Evolutionary conservation across 2,329 filamentous ascomycete genomes (phyloP), one percentile per base, ranked within the genome.

Genomic region (Tolypocladium tropicale): DNA sequence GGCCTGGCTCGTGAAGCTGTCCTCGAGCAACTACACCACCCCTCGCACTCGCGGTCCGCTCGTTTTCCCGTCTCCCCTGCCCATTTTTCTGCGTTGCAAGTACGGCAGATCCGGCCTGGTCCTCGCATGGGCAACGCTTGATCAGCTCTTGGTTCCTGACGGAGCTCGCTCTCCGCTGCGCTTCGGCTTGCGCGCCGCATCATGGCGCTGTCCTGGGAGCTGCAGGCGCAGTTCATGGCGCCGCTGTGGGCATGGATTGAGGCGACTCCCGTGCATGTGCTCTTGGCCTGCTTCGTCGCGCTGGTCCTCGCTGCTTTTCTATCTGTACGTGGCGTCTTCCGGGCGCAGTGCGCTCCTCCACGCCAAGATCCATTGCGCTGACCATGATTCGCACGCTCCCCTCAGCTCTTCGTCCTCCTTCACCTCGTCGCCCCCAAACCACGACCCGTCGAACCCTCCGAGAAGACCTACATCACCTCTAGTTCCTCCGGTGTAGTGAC

Each of bases 381-480:
- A 62, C 53, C 33, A 54, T 33, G n/a, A 2, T 18, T 50, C 18
- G 4, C 36, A 55, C 28, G 25, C 41, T 14, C 39, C 39, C 16
- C 37, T 28, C 56, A 75, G 73, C 67, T 85, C 65, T 92, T 88
- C 67, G 66, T 83, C 53, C 73, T 85, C 58, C 81, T 96, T 52
- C 84, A 84, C 67, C 70, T 90, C 57, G 78, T 95, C 68, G 92
- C 92, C 10, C 92, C 92, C 18, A 83, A 85, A 53, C 94, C 94
- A 11, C 88, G 94, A 56, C 74, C 78, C 28, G 81, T 89, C 2
- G 77, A 85, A 36, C 78, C 82, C 4, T 90, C 89, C 34, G 94
- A 99, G 70, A 96, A 94, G 75, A 84, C 80, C 39, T 99, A 93
- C 76, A 80, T 84, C 52, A 95, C 90, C 4, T 86, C 90, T 43